Conservation (phyloP, 1,284 basidiomycete genomes). For the Prillingera fragicola region DNA sequence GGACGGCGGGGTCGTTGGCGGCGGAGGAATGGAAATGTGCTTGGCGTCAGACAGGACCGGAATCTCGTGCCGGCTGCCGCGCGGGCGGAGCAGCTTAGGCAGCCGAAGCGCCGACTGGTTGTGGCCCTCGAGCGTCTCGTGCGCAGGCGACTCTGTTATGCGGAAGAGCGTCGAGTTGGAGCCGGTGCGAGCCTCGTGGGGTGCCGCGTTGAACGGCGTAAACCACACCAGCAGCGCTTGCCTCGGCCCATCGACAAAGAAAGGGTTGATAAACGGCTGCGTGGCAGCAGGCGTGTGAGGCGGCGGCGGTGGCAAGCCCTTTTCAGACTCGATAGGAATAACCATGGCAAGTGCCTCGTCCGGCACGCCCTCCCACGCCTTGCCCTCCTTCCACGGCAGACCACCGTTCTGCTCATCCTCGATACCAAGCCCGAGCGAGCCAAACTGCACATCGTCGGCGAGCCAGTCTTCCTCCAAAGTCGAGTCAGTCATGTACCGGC, state of each 20-base stretch:
- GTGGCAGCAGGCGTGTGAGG: constrained; percentile 1
- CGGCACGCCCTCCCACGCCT: constrained; percentile 44
- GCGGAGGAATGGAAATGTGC: constrained; percentile 8
- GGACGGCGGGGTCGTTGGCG: constrained; percentile 7
- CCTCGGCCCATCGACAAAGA: constrained; percentile 25
- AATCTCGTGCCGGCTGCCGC: constrained; percentile 16
- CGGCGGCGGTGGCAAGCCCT: neutral
- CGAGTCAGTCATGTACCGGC: constrained; percentile 4
- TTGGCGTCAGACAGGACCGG: constrained; percentile 5
- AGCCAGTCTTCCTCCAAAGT: constrained; percentile 10
- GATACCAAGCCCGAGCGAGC: constrained; percentile 18
- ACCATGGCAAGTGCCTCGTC: constrained; percentile 48
- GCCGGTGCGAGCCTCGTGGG: neutral
- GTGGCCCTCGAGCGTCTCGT: constrained; percentile 11
- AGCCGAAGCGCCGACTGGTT: constrained; percentile 19
- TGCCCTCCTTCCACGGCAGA: constrained; percentile 34
- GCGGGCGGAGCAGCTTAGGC: constrained; percentile 38
- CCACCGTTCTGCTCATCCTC: constrained; percentile 25
- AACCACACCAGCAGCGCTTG: constrained; percentile 45
- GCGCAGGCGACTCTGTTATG: constrained; percentile 13
- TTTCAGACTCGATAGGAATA: constrained; percentile 31
- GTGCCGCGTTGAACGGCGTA: constrained; percentile 40
- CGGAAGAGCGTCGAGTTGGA: constrained; percentile 15
- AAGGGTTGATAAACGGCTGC: constrained; percentile 19
- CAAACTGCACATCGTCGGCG: constrained; percentile 12